A percentile compares a stretch with the other conserved stretches of the same genome.
Evolutionary conservation across 1,284 basidiomycete species (phyloP).

Genomic region (Ustilago sp.): DNA sequence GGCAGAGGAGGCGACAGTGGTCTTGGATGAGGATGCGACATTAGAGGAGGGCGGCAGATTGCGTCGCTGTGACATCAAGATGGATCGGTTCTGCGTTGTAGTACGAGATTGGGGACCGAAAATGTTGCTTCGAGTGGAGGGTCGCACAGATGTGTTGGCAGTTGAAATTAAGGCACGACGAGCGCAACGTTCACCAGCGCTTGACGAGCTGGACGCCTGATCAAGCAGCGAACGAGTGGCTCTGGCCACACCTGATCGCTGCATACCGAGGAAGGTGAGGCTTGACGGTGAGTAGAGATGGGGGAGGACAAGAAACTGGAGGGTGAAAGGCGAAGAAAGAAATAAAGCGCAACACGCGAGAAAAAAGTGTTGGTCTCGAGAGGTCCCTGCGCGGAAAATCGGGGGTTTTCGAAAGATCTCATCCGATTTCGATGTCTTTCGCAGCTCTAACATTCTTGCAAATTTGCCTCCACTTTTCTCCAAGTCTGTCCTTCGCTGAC

Average conservation of each 20-base stretch:
- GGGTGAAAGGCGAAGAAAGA: not conserved
- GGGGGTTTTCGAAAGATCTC: not conserved
- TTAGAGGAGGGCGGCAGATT: slow-evolving; percentile 1
- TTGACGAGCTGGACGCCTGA: slow-evolving; percentile 10
- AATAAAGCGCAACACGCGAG: not conserved
- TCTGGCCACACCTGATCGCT: slow-evolving; percentile 1
- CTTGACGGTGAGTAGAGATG: not conserved
- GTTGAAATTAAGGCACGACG: not conserved
- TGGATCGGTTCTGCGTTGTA: slow-evolving; percentile 5
- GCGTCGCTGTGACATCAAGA: slow-evolving; percentile 6
- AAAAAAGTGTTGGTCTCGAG: slow-evolving; percentile 11
- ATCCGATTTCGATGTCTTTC: not conserved
- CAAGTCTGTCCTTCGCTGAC: not conserved
- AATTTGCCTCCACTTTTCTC: not conserved
- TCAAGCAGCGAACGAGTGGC: not conserved
- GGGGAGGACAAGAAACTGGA: slow-evolving; percentile 6
- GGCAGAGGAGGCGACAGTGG: slow-evolving; percentile 19
- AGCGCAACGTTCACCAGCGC: not conserved
- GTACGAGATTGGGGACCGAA: not conserved
- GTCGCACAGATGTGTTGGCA: not conserved
- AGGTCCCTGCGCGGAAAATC: not conserved
- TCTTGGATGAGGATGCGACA: slow-evolving; percentile 11
- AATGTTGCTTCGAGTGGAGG: not conserved
- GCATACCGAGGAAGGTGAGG: slow-evolving; percentile 1
- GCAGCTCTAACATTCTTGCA: not conserved